Conservation (phyloP, 2,329 filamentous ascomycete species). For the Colletotrichum sp. region DNA sequence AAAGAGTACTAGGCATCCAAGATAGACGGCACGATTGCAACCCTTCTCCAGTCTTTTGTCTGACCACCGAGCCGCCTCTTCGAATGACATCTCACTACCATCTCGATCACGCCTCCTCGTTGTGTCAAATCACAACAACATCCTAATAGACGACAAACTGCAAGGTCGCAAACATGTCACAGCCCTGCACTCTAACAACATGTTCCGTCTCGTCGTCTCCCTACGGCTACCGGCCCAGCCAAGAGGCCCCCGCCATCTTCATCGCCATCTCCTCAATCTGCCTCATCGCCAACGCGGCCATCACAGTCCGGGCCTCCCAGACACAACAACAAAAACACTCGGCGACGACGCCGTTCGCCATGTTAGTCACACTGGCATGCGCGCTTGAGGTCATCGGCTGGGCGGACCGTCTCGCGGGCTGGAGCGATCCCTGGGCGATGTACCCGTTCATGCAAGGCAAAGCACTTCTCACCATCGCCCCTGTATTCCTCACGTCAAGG, state of each 20-base stretch:
- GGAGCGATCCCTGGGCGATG: slow-evolving; percentile 27
- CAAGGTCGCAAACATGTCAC: neutral
- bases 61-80: neutral
- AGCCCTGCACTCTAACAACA: slow-evolving; percentile 22
- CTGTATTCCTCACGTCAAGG: slow-evolving; percentile 31
- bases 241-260: slow-evolving; percentile 21
- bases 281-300: slow-evolving; percentile 23
- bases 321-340: neutral
- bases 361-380: slow-evolving; percentile 27
- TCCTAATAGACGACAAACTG: neutral
- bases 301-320: slow-evolving; percentile 13
- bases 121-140: neutral
- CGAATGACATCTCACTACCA: neutral
- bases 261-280: slow-evolving; percentile 24
- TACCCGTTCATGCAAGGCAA: slow-evolving; percentile 26
- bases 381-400: slow-evolving; percentile 30
- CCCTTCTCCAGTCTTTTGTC: neutral
- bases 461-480: slow-evolving; percentile 29
- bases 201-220: slow-evolving; percentile 25
- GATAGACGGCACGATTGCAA: fast-evolving
- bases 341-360: slow-evolving; percentile 13
- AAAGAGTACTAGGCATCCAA: neutral
- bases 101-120: neutral
- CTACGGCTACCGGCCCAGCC: slow-evolving; percentile 29
- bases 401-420: slow-evolving; percentile 25